A percentile compares a stretch with the other conserved stretches of the same genome.
Conservation (phyloP, 768 basidiomycete genomes). For the Hirschioporus abietinus region DNA sequence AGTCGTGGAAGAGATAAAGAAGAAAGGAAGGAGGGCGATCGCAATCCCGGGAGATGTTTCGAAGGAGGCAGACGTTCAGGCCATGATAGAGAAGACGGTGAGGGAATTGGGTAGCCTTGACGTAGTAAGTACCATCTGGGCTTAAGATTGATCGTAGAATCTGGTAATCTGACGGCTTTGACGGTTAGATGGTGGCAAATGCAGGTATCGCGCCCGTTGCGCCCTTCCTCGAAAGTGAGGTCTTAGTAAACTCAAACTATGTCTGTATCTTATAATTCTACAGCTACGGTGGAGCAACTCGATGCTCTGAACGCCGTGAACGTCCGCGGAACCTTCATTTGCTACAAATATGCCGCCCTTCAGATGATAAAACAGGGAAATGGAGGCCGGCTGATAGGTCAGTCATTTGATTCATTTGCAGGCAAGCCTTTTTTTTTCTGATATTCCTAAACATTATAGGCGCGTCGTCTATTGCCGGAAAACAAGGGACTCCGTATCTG, state of each 20-base stretch:
- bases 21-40: slow-evolving; percentile 17
- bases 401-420: not conserved
- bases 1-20: slow-evolving; percentile 21
- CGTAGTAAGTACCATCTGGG: slow-evolving; percentile 21
- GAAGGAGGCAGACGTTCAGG: slow-evolving; percentile 22
- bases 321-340: slow-evolving; percentile 30
- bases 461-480: slow-evolving; percentile 19
- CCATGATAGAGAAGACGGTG: slow-evolving; percentile 23
- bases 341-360: slow-evolving; percentile 18
- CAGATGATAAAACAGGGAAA: slow-evolving; percentile 20
- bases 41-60: slow-evolving; percentile 24
- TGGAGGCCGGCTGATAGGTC: slow-evolving; percentile 14
- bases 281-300: slow-evolving; percentile 30
- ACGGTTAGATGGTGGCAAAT: slow-evolving; percentile 21
- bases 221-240: slow-evolving; percentile 9
- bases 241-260: not conserved
- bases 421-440: not conserved
- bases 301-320: slow-evolving; percentile 33
- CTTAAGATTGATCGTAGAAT: not conserved
- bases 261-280: not conserved
- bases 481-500: slow-evolving; percentile 8
- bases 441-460: not conserved
- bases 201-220: slow-evolving; percentile 14
- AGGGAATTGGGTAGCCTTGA: slow-evolving; percentile 24
- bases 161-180: slow-evolving; percentile 7